These are phyloP conservation scores for Prototheca stagnorum DNA, from an alignment of 163 green algal species.

Conservation along the genomic window DNA sequence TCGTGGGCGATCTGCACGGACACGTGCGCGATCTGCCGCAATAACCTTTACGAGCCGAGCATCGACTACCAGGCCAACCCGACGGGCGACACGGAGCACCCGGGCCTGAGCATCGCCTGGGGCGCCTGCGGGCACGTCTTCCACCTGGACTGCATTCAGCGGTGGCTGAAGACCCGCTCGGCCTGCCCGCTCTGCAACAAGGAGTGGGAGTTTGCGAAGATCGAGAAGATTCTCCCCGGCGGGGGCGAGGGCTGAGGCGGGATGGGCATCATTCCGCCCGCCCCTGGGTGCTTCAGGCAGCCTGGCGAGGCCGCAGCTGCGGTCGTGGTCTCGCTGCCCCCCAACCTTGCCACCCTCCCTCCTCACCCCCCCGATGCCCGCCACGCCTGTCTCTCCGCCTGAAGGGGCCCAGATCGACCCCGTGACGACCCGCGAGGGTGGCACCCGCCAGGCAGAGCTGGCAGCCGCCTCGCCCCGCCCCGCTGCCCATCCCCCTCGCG, in stretches of 20 bases:
- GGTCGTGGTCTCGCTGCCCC: too few relatives aligned
- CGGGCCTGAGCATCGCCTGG: conserved; percentile 83
- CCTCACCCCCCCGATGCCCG: too few relatives aligned
- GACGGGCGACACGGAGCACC: conserved; percentile 75
- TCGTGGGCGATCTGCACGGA: conserved; percentile 91
- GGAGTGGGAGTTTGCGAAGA: conserved; percentile 79
- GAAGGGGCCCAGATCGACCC: too few relatives aligned
- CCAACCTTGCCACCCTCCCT: too few relatives aligned
- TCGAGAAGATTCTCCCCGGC: conserved; percentile 64
- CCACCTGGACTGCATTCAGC: conserved; percentile 83
- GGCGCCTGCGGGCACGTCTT: conserved; percentile 82
- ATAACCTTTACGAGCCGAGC: conserved; percentile 91
- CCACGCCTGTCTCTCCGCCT: too few relatives aligned
- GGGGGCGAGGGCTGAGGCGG: background rate
- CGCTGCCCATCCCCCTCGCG: too few relatives aligned
- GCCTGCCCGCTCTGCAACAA: conserved; percentile 90
- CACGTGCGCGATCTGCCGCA: conserved; percentile 93
- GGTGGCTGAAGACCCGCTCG: conserved; percentile 76
- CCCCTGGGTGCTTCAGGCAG: too few relatives aligned
- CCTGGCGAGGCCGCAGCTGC: too few relatives aligned
- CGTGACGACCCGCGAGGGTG: too few relatives aligned
- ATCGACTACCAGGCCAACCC: conserved; percentile 93
- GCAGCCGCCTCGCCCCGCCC: too few relatives aligned
- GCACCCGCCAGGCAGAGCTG: too few relatives aligned
- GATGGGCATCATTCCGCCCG: background rate